Evolutionary conservation across 495 filamentous ascomycete genomes (phyloP).

Genomic region (Parachaetomium inaequale): DNA sequence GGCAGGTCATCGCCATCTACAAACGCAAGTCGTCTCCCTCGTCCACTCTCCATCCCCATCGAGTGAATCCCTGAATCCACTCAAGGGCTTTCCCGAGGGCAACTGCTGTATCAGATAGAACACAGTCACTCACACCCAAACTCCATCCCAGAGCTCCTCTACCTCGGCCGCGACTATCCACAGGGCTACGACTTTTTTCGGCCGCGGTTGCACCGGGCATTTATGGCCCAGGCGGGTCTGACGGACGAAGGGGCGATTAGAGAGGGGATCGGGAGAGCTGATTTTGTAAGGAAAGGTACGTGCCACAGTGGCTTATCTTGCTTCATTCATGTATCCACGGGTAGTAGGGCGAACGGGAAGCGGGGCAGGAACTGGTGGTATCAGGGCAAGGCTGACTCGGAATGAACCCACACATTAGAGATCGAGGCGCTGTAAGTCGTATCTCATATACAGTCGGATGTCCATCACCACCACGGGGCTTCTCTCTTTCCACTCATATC

Average conservation of each 20-base stretch:
- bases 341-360: too few relatives aligned
- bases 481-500: not conserved
- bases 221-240: constrained; percentile 66
- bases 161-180: constrained; percentile 83
- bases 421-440: constrained; percentile 82
- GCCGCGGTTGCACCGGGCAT: constrained; percentile 76
- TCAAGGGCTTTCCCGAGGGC: too few relatives aligned
- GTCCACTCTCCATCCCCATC: too few relatives aligned
- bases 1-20: constrained; percentile 83
- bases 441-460: too few relatives aligned
- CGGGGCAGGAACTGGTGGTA: too few relatives aligned
- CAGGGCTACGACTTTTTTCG: constrained; percentile 82
- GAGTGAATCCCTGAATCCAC: not conserved
- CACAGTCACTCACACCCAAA: not conserved
- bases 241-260: constrained; percentile 70
- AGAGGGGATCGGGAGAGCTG: constrained; percentile 68
- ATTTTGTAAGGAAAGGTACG: constrained; percentile 90
- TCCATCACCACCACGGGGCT: too few relatives aligned
- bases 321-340: too few relatives aligned
- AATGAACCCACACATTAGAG: constrained; percentile 47
- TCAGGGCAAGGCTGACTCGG: too few relatives aligned
- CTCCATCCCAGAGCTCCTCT: constrained; percentile 63
- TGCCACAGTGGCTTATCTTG: too few relatives aligned
- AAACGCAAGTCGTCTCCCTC: constrained; percentile 60
- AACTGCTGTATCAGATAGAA: not conserved